Base-by-base conservation (phyloP, 176 grass and related monocot species). In the Carex scoparia region DNA sequence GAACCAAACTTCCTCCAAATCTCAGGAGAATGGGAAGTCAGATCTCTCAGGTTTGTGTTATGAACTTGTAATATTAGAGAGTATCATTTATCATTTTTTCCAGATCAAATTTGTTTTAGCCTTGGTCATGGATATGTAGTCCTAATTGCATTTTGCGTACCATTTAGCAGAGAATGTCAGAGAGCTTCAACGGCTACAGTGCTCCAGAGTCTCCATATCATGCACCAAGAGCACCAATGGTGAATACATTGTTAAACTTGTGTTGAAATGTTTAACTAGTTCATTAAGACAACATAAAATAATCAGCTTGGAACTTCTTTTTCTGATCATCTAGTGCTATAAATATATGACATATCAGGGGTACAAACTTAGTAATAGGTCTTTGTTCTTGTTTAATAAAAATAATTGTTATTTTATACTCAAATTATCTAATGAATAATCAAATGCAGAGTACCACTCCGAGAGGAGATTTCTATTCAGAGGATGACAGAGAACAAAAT, bases 401-500 rank as follows among this genome's bases (percentile, higher is more conserved):
- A 48, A 2, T 56, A 79, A 54, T 57, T 56, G 13, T 28, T 79
- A 16, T 30, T 76, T 76, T 12, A 7, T 59, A 61, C 31, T 77
- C 54, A 27, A 28, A 35, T 40, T 75, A 27, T 72, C 10, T n/a
- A 62, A 72, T 38, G 9, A 67, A 62, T 42, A 88, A 82, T 51
- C 48, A 49, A 86, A 15, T 58, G 69, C 4, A 89, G 78, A 79
- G 58, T 56, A 8, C 74, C 67, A 73, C 55, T 54, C 46, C 53
- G 5, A 59, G 49, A 61, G 59, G 94, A 84, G 87, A 97, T 82
- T 70, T 88, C 83, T 85, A 94, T 81, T 86, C 79, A 33, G 90
- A 89, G 83, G 94, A 78, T 78, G 51, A 94, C 64, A 97, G 89
- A 84, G 87, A 89, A 66, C 94, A 91, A 59, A 92, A 88, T 72